These are phyloP conservation scores for Pseudogymnoascus sp. DNA, from an alignment of 2,329 filamentous ascomycete species.

Conservation along the genomic window DNA sequence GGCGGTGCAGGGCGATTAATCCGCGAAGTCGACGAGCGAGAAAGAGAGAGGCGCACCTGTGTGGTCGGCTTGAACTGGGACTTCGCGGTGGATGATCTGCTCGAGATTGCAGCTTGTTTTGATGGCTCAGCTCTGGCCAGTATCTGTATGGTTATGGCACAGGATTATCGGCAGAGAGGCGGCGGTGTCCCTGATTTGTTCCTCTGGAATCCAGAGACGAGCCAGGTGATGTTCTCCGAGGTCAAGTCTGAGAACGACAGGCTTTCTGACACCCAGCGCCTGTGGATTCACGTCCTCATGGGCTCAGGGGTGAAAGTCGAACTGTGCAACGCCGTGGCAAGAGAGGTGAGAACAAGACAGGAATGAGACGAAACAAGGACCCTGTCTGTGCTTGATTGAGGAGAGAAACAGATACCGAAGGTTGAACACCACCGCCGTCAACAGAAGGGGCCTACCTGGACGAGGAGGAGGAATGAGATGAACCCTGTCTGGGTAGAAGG, in stretches of 20 bases:
- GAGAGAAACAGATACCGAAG: neutral
- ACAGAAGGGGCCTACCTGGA: neutral
- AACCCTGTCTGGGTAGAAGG: neutral
- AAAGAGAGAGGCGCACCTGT: slow-evolving; percentile 67
- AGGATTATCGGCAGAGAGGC: slow-evolving; percentile 82
- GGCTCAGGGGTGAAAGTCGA: slow-evolving; percentile 81
- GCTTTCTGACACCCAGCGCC: slow-evolving; percentile 86
- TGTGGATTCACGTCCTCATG: slow-evolving; percentile 93
- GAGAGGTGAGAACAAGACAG: slow-evolving; percentile 18
- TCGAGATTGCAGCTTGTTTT: slow-evolving; percentile 73
- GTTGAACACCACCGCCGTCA: neutral
- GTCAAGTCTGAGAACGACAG: slow-evolving; percentile 85
- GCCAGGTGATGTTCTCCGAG: slow-evolving; percentile 57
- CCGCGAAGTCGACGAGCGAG: slow-evolving; percentile 56
- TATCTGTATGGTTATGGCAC: slow-evolving; percentile 87
- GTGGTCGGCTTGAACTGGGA: slow-evolving; percentile 91
- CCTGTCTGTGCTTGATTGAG: neutral
- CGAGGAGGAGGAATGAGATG: neutral
- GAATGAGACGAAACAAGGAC: neutral
- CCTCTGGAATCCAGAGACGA: slow-evolving; percentile 53
- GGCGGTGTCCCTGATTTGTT: slow-evolving; percentile 90
- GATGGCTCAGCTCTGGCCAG: slow-evolving; percentile 70
- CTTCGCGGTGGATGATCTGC: slow-evolving; percentile 68
- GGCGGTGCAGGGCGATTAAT: slow-evolving; percentile 64
- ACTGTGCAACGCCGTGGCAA: slow-evolving; percentile 53